Evolutionary conservation across 2,329 filamentous ascomycete species (phyloP).

Genomic region (Trichocomaceae sp.): DNA sequence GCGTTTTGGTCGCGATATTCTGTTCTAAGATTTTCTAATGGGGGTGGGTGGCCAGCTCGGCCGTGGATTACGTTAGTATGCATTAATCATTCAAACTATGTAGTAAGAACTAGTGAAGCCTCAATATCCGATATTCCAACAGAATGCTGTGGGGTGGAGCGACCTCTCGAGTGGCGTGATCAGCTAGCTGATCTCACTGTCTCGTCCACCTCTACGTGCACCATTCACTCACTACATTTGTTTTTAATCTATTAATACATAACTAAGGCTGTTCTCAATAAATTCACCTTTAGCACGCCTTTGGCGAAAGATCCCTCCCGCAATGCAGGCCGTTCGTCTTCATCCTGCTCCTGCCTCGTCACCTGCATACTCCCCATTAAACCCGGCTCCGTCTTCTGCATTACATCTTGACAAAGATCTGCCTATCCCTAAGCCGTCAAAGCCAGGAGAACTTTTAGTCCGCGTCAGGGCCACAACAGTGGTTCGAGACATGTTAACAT

Average conservation of each 20-base stretch:
- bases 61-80: too few relatives aligned
- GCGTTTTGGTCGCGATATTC: too few relatives aligned
- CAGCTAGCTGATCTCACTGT: too few relatives aligned
- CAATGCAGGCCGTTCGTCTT: slow-evolving; percentile 21
- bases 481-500: slow-evolving; percentile 21
- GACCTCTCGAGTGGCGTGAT: not conserved
- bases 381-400: slow-evolving; percentile 21
- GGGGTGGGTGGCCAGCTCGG: too few relatives aligned
- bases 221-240: not conserved
- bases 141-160: not conserved
- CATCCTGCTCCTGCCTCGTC: slow-evolving; percentile 16
- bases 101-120: too few relatives aligned
- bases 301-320: not conserved
- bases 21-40: too few relatives aligned
- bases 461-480: slow-evolving; percentile 21
- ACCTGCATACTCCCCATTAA: slow-evolving; percentile 20
- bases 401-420: slow-evolving; percentile 18
- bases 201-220: not conserved
- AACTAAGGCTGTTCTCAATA: not conserved
- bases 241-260: not conserved
- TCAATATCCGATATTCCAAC: too few relatives aligned
- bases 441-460: slow-evolving; percentile 17
- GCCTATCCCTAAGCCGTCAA: slow-evolving; percentile 17
- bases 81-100: too few relatives aligned
- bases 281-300: not conserved